Percentiles rank a stretch among this genome's conserved stretches.
phyloP scores from a whole-genome alignment of 2,329 filamentous ascomycete species.

The Remersonia thermophila region DNA sequence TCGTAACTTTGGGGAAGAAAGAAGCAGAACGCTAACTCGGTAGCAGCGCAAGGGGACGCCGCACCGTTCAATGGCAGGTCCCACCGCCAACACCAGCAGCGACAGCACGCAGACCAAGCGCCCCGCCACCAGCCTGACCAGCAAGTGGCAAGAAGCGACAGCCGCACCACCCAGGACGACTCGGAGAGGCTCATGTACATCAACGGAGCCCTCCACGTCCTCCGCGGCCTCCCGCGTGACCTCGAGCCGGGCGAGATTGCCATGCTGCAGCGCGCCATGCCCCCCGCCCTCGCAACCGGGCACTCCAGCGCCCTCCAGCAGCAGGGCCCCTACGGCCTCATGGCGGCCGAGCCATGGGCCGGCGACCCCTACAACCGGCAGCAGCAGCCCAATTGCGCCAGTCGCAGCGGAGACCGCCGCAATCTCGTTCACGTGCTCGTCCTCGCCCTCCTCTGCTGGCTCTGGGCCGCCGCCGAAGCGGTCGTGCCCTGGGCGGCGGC shows the following conservation, averaged over 20 bases:
- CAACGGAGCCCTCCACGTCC: slow-evolving; percentile 49
- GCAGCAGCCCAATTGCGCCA: not conserved
- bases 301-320: not conserved
- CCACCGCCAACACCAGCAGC: too few relatives aligned
- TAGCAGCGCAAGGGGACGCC: too few relatives aligned
- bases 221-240: slow-evolving; percentile 48
- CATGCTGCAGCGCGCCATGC: slow-evolving; percentile 39
- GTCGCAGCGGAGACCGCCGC: not conserved
- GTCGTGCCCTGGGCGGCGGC: not conserved
- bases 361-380: too few relatives aligned
- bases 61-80: too few relatives aligned
- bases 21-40: too few relatives aligned
- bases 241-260: slow-evolving; percentile 42
- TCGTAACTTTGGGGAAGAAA: too few relatives aligned
- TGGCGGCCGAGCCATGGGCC: too few relatives aligned
- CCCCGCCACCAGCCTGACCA: too few relatives aligned
- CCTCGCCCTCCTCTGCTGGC: not conserved
- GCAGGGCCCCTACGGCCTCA: not conserved
- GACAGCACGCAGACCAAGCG: too few relatives aligned
- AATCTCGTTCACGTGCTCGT: slow-evolving; percentile 1
- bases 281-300: slow-evolving; percentile 21
- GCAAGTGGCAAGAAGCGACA: too few relatives aligned
- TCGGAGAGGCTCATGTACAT: slow-evolving; percentile 48
- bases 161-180: too few relatives aligned
- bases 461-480: not conserved